Base-by-base conservation (phyloP, 306 rosid species). In the Medicago lupulina region DNA sequence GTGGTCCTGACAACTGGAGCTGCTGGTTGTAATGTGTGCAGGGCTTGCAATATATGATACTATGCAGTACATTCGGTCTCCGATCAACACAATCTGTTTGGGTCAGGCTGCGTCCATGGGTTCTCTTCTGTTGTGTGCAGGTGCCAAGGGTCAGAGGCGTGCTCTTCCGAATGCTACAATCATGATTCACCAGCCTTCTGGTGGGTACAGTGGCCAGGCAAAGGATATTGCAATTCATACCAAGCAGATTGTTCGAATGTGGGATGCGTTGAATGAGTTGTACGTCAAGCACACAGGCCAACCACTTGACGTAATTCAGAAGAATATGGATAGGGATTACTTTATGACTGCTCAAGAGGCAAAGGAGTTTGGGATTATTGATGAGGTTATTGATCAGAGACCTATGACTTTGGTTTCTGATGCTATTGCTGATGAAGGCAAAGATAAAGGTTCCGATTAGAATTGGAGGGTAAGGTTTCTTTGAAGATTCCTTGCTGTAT, bases 101-200 rank as follows among this genome's bases (percentile, higher is more conserved):
- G 99, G 97, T 31, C 99, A 95, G 87, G 98, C 97, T 80, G 99
- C 98, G 4, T 95, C 99, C 21, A 92, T 95, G 99, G 97, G 83
- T 75, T 95, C 99, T 73, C 97, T 95, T 59, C 91, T 95, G 57
- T 81, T 95, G 84, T 88, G 97, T 54, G 97, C 99, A 4, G 99
- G 99, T 74, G 79, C 97, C 51, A 90, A 89, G 87, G 99, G 99
- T 13, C 88, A 92, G 86, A 87, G 99, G 81, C 96, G 97, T 23
- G 25, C 98, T 8, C 99, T 95, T 77, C 98, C 99, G 1, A 89
- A 95, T 84, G 93, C 99, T 4, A 82, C 97, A 1, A 49, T 95
- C 74, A 95, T 95, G 99, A 77, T 95, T 84, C 99, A 95, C 85
- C 99, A 95, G 82, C 97, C 97, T 63, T 95, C 99, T 2, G 98